Evolutionary conservation across 2,329 filamentous ascomycete species (phyloP), one percentile per base, ranked within the genome.

Genomic region (Phaeoacremonium minimum): DNA sequence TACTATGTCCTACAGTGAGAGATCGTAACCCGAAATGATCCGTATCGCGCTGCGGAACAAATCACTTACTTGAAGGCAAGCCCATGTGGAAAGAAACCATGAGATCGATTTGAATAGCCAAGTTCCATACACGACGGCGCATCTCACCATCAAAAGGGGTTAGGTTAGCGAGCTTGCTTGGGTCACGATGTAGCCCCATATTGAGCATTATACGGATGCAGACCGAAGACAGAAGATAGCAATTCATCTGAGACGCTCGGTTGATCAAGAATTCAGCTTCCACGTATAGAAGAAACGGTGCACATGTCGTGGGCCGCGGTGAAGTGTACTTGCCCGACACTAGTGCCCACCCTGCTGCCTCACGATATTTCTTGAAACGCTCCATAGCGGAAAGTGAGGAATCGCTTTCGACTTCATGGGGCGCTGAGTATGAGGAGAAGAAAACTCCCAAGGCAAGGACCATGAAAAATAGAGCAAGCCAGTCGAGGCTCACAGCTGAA

Each of bases 11-110:
- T n/a, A n/a, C n/a, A n/a, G n/a, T n/a, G n/a, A n/a, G n/a, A n/a
- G n/a, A n/a, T n/a, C n/a, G n/a, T n/a, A n/a, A n/a, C n/a, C n/a
- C n/a, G n/a, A n/a, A n/a, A n/a, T n/a, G n/a, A n/a, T n/a, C n/a
- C n/a, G n/a, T n/a, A n/a, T n/a, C n/a, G n/a, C n/a, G n/a, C n/a
- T n/a, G n/a, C n/a, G n/a, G n/a, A n/a, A n/a, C n/a, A n/a, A n/a
- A n/a, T n/a, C n/a, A n/a, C n/a, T n/a, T n/a, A n/a, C n/a, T n/a
- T n/a, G n/a, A n/a, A 3, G 83, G 83, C 36, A 87, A 62, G 3
- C 82, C 82, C 41, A 84, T 69, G 49, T 85, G 80, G 49, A 83
- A 84, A 2, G 78, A 75, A 17, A 81, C 77, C 4, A 85, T 56
- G 4, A 80, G 56, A 49, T 86, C 83, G 32, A 83, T 67, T 49